Evolutionary conservation across 2,329 filamentous ascomycete genomes (phyloP), one percentile per base, ranked within the genome.

Genomic region (Plenodomus biglobosus): DNA sequence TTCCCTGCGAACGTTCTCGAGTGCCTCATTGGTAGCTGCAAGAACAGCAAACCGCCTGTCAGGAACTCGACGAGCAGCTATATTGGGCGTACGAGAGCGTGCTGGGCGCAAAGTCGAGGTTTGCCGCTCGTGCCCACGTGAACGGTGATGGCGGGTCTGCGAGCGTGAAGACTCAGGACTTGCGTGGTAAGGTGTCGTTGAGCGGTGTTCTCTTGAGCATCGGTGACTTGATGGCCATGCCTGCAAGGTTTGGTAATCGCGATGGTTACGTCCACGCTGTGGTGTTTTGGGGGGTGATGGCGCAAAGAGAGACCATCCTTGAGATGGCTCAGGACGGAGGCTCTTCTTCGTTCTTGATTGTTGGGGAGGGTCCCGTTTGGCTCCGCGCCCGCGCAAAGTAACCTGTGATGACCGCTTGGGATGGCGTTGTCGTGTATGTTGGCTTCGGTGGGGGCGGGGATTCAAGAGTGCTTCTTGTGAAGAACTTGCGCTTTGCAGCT

Each of bases 1-100:
- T 50, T 72, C 69, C 8, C 65, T 64, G 2, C 69, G 56, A 2
- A 72, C 55, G 16, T 68, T 59, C 38, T 72, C 68, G 3, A 71
- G 61, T 7, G 69, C 69, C 34, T 65, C 62, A 36, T 71, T 70
- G 3, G 69, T 72, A 5, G 68, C 68, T 36, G 69, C 69, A 15
- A 70, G 62, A 1, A 72, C 69, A 21, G 69, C 69, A 37, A 72
- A 72, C n/a, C 69, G 64, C 8, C 68, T 52, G 36, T 72, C 69
- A n/a, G 69, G 69, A 8, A 62, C 55, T 37, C 68, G 67, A 21
- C 59, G 64, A 16, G 59, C 67, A 32, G 63, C 46, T 11, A 62
- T 69, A 51, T 72, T 72, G 10, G 69, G 66, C 17, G 66, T 67
- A 3, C 62, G 57, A 24, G 65, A 66, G 15, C 59, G 66, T 15